Evolutionary conservation across 73 alveolate species (phyloP).

Genomic region (Paramecium bursaria): DNA sequence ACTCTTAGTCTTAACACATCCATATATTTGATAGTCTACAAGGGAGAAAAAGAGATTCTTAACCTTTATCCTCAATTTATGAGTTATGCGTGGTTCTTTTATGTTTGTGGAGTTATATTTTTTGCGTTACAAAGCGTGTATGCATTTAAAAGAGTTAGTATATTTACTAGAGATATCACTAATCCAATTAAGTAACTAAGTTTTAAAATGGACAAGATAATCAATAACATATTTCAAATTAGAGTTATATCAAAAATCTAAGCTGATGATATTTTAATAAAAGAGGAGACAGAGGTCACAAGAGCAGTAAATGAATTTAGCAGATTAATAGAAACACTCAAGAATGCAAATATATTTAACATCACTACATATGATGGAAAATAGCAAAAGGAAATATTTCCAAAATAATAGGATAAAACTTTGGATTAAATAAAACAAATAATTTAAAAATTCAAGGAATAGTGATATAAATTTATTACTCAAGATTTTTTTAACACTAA

Average conservation of each 20-base stretch:
- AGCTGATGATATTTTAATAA: conserved; percentile 54
- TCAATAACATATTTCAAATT: conserved; percentile 28
- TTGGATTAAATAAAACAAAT: conserved; percentile 25
- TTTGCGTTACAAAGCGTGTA: neutral
- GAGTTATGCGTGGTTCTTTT: conserved; percentile 35
- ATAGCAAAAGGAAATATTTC: conserved; percentile 19
- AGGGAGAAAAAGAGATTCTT: neutral
- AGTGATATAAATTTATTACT: no score
- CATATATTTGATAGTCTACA: conserved; percentile 4
- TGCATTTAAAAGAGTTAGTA: neutral
- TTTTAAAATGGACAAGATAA: conserved; percentile 35
- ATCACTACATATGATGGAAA: conserved; percentile 23
- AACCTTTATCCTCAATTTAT: neutral
- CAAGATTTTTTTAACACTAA: no score
- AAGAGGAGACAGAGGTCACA: conserved; percentile 38
- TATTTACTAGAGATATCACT: conserved; percentile 56
- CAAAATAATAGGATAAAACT: conserved; percentile 36
- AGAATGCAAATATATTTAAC: conserved; percentile 23
- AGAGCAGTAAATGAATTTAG: conserved; percentile 17
- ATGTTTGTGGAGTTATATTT: neutral
- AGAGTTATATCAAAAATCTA: conserved; percentile 6
- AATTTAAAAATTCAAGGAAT: conserved; percentile 32
- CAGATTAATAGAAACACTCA: conserved; percentile 21
- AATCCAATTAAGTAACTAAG: conserved; percentile 47
- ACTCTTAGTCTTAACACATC: neutral